Evolutionary conservation across 768 basidiomycete species (phyloP).

Genomic region (Cystofilobasidium ferigula): DNA sequence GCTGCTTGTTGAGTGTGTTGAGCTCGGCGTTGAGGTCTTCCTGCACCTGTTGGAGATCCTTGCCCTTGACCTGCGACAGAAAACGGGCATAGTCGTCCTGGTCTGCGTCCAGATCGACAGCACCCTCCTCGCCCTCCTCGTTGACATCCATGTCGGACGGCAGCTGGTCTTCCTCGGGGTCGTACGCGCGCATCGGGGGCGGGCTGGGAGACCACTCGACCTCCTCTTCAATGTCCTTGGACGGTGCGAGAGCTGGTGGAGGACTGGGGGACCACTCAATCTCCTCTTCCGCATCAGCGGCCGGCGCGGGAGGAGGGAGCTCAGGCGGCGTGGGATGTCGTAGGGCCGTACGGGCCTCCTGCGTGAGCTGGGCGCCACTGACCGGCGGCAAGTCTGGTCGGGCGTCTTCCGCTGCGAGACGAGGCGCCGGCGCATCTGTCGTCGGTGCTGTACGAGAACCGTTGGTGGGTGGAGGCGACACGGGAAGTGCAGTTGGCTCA

Average conservation of each 20-base stretch:
- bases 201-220: conserved; percentile 14
- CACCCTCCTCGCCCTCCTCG: conserved; percentile 47
- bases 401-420: too few relatives aligned
- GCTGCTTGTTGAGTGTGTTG: conserved; percentile 61
- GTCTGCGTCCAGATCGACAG: conserved; percentile 38
- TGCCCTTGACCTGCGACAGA: conserved; percentile 79
- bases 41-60: conserved; percentile 65
- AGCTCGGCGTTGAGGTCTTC: conserved; percentile 91
- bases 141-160: conserved; percentile 42
- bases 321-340: not conserved
- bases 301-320: not conserved
- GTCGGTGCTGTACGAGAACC: too few relatives aligned
- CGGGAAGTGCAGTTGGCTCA: too few relatives aligned
- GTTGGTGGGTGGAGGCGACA: too few relatives aligned
- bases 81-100: conserved; percentile 77
- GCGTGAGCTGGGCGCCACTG: not conserved
- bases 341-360: not conserved
- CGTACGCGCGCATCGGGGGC: conserved; percentile 5
- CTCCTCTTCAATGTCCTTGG: not conserved
- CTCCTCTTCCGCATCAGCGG: not conserved
- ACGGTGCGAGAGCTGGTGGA: too few relatives aligned
- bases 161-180: not conserved
- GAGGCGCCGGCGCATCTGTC: too few relatives aligned
- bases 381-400: not conserved
- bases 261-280: conserved; percentile 15